Evolutionary conservation across 2,329 filamentous ascomycete genomes (phyloP).

Genomic region (Pyrenochaeta sp.): DNA sequence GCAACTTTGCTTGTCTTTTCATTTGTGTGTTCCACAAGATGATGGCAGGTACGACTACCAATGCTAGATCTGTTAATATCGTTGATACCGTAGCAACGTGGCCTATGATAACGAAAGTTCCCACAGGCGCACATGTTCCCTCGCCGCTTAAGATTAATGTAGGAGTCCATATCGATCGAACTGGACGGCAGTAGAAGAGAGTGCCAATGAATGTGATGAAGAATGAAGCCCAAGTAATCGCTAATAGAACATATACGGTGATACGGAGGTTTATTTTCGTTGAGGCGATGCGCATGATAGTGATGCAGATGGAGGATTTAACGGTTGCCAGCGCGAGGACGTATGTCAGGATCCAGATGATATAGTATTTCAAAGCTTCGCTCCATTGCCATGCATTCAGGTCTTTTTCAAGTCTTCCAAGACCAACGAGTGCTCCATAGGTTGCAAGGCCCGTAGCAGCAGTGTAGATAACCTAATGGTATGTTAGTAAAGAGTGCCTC

Average conservation of each 20-base stretch:
- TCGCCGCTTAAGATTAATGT: constrained; percentile 16
- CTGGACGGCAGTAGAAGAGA: constrained; percentile 26
- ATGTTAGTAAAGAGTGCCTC: not conserved
- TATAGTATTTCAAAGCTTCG: constrained; percentile 32
- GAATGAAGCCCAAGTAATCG: constrained; percentile 30
- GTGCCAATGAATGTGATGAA: constrained; percentile 32
- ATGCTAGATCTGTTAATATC: constrained; percentile 28
- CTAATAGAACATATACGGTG: constrained; percentile 21
- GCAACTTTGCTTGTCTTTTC: constrained; percentile 28
- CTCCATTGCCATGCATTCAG: constrained; percentile 30
- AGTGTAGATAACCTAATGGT: constrained; percentile 19
- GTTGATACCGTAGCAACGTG: constrained; percentile 30
- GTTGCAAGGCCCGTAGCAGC: constrained; percentile 21
- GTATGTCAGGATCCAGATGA: constrained; percentile 36
- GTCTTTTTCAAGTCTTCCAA: constrained; percentile 25
- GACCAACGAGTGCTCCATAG: constrained; percentile 24
- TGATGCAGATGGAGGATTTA: constrained; percentile 35
- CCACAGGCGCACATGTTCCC: constrained; percentile 22
- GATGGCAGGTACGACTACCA: constrained; percentile 29
- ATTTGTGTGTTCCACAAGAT: constrained; percentile 36
- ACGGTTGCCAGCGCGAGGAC: constrained; percentile 31
- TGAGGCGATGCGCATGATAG: constrained; percentile 34
- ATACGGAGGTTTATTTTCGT: constrained; percentile 24
- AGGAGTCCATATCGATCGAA: constrained; percentile 24
- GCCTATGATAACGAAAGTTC: constrained; percentile 29